Evolutionary conservation across 192 early-diverging fungal species (phyloP).

Genomic region (Coemansia sp.): DNA sequence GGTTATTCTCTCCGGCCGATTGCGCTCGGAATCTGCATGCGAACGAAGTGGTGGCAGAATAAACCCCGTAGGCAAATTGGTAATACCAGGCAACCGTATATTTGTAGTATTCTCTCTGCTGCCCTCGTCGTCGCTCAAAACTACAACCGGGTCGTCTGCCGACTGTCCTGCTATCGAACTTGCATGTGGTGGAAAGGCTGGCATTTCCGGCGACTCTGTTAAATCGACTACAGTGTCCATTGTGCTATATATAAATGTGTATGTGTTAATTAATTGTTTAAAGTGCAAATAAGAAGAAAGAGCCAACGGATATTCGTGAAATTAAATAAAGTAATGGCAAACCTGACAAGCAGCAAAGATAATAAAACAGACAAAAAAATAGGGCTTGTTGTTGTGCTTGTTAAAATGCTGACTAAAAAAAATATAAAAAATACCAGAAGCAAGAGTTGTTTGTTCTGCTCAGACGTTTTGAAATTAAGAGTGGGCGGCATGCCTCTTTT

Average conservation of each 20-base stretch:
- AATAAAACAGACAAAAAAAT: too few relatives aligned
- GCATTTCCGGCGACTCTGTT: constrained; percentile 27
- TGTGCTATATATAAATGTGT: constrained; percentile 1
- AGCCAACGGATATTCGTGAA: too few relatives aligned
- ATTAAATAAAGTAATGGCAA: too few relatives aligned
- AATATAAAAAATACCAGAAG: too few relatives aligned
- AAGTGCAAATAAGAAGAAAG: too few relatives aligned
- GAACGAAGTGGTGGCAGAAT: not conserved
- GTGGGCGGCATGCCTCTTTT: too few relatives aligned
- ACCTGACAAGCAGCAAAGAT: too few relatives aligned
- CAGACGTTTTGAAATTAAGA: too few relatives aligned
- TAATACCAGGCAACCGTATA: not conserved
- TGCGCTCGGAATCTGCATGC: not conserved
- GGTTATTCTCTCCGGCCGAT: constrained; percentile 32
- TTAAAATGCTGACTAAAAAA: too few relatives aligned
- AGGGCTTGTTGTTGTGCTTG: too few relatives aligned
- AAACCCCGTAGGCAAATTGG: not conserved
- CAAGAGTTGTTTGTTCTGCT: too few relatives aligned
- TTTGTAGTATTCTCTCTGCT: not conserved
- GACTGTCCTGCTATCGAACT: not conserved
- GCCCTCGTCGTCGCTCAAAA: constrained; percentile 43
- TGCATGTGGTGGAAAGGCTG: not conserved
- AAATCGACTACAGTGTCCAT: constrained; percentile 39
- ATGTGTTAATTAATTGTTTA: too few relatives aligned
- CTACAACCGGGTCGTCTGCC: constrained; percentile 9